Conservation (phyloP, 2,329 filamentous ascomycete species). For the Zymoseptoria pseudotritici region DNA sequence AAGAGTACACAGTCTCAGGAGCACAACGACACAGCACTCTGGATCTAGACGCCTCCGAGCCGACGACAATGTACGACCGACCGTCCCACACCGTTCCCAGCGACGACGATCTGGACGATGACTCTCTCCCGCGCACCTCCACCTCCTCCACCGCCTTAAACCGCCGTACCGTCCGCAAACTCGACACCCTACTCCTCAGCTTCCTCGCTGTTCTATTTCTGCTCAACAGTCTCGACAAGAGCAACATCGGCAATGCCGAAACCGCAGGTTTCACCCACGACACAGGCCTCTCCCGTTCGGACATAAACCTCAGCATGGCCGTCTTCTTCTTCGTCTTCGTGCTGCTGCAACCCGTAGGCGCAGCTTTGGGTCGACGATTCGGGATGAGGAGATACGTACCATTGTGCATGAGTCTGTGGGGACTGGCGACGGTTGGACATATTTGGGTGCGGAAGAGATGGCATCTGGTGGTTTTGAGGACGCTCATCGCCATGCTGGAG, state of each 20-base stretch:
- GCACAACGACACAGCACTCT: background rate
- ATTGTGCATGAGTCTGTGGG: conserved; percentile 49
- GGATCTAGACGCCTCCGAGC: background rate
- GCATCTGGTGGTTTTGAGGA: conserved; percentile 41
- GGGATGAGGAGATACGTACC: conserved; percentile 51
- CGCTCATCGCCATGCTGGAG: conserved; percentile 43
- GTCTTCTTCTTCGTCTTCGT: conserved; percentile 55
- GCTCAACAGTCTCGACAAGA: conserved; percentile 47
- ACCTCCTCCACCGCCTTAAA: conserved; percentile 11
- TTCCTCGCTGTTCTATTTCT: conserved; percentile 47
- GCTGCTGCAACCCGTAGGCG: conserved; percentile 49
- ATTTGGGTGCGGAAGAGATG: conserved; percentile 40
- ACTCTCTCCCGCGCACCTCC: background rate
- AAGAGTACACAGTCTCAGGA: background rate
- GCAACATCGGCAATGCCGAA: conserved; percentile 49
- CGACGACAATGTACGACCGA: background rate
- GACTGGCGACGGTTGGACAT: conserved; percentile 42
- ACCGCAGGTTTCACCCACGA: conserved; percentile 54
- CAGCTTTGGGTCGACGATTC: conserved; percentile 51
- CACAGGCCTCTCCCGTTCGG: conserved; percentile 44
- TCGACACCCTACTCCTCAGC: conserved; percentile 45
- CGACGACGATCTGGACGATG: background rate
- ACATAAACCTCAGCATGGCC: conserved; percentile 50
- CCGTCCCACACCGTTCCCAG: background rate
- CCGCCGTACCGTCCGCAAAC: conserved; percentile 38